phyloP scores from a whole-genome alignment of 1,139 yeast species.

The Magnusiomyces ingens region DNA sequence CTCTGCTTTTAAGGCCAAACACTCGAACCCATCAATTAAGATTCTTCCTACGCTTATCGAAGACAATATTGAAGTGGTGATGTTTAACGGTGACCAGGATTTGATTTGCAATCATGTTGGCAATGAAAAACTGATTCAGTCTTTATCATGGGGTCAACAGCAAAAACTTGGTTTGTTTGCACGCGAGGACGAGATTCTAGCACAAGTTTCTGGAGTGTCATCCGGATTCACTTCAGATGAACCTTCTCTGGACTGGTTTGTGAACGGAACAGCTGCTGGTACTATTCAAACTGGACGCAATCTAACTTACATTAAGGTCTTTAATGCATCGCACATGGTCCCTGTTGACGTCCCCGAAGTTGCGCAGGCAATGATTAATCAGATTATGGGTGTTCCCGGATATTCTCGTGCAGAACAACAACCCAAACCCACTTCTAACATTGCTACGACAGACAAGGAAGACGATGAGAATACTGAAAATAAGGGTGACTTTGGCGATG shows the following conservation, averaged over 20 bases:
- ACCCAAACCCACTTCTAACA: conserved; percentile 6
- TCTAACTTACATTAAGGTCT: conserved; percentile 68
- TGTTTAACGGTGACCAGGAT: conserved; percentile 87
- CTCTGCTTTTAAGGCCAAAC: conserved; percentile 42
- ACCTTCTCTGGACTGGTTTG: conserved; percentile 21
- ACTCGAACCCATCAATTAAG: conserved; percentile 55
- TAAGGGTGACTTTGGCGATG: conserved; percentile 15
- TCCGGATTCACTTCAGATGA: not conserved
- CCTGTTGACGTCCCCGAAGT: conserved; percentile 74
- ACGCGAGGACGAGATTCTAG: too few species aligned
- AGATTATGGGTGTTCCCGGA: conserved; percentile 15
- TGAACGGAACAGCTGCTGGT: conserved; percentile 29
- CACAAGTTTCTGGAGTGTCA: too few species aligned
- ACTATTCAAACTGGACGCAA: conserved; percentile 47
- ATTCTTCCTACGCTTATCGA: conserved; percentile 59
- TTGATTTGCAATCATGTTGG: conserved; percentile 82
- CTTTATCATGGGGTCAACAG: conserved; percentile 51
- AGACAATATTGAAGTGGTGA: conserved; percentile 50
- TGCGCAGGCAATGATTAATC: conserved; percentile 52
- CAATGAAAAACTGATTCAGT: conserved; percentile 55
- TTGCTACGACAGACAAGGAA: conserved; percentile 11
- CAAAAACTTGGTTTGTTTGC: too few species aligned
- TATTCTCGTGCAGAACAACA: conserved; percentile 7
- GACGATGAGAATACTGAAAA: conserved; percentile 19
- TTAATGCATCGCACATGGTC: conserved; percentile 88